Conservation (phyloP, 495 filamentous ascomycete genomes). For the Aspergillus taichungensis region DNA sequence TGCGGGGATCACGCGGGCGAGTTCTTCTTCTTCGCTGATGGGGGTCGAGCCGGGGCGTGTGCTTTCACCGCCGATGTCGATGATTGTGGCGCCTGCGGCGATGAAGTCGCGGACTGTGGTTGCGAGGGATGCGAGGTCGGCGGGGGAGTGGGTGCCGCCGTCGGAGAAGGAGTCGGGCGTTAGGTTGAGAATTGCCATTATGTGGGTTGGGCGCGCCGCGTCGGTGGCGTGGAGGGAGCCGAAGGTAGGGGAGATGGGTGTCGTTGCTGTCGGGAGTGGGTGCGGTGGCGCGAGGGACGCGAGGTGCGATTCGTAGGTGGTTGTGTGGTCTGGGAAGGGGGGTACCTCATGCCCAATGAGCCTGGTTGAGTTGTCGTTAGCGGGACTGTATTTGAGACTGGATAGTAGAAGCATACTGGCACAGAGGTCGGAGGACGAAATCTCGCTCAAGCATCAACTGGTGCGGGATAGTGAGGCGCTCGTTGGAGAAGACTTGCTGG, state of each 20-base stretch:
- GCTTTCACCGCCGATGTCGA: conserved; percentile 91
- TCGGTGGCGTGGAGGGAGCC: conserved; percentile 55
- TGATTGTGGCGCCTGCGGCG: conserved; percentile 62
- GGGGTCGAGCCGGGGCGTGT: conserved; percentile 66
- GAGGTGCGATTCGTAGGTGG: conserved; percentile 47
- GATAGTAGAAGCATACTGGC: conserved; percentile 54
- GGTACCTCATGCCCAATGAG: conserved; percentile 54
- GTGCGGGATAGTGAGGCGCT: conserved; percentile 77
- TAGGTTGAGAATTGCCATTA: conserved; percentile 94
- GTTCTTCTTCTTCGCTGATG: conserved; percentile 63
- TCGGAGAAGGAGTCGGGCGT: conserved; percentile 98
- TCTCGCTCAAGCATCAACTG: conserved; percentile 79
- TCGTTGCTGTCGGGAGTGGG: conserved; percentile 53
- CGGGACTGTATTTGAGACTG: not conserved
- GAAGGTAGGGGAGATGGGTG: conserved; percentile 52
- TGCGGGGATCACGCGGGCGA: conserved; percentile 66
- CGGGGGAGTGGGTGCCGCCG: conserved; percentile 54
- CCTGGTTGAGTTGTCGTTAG: conserved; percentile 26
- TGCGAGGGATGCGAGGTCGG: conserved; percentile 30
- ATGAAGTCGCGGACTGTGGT: conserved; percentile 51
- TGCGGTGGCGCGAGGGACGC: conserved; percentile 48
- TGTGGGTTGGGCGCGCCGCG: conserved; percentile 55
- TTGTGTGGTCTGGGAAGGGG: conserved; percentile 22
- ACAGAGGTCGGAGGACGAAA: conserved; percentile 84
- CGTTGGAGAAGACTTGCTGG: conserved; percentile 51